phyloP scores from a whole-genome alignment of 2,329 filamentous ascomycete species.

The Cordyceps pruinosa region DNA sequence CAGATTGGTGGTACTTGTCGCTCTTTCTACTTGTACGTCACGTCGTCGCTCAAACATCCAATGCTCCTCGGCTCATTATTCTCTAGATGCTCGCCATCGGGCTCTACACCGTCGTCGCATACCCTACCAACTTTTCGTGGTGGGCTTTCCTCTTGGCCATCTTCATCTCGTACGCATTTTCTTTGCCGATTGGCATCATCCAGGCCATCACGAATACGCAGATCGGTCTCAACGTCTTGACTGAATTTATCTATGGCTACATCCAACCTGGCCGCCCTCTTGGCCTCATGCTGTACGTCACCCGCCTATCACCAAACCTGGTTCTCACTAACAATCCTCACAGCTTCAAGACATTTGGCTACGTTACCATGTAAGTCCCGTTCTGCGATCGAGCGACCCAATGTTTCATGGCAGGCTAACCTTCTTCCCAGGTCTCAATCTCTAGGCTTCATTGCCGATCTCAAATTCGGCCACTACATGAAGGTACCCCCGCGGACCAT shows the following conservation, averaged over 20 bases:
- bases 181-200: conserved; percentile 62
- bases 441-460: conserved; percentile 56
- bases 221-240: conserved; percentile 67
- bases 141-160: conserved; percentile 66
- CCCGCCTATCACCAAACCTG: no score
- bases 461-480: conserved; percentile 71
- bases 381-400: not conserved
- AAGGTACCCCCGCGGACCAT: conserved; percentile 60
- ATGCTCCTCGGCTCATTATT: conserved; percentile 11
- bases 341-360: conserved; percentile 58
- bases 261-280: conserved; percentile 66
- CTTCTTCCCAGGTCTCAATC: conserved; percentile 43
- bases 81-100: conserved; percentile 46
- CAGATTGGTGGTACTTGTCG: conserved; percentile 56
- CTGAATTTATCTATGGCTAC: conserved; percentile 68
- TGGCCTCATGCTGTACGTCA: conserved; percentile 61
- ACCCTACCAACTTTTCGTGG: conserved; percentile 62
- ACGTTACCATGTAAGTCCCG: conserved; percentile 47
- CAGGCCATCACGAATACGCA: conserved; percentile 64
- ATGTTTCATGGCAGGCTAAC: not conserved
- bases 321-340: not conserved
- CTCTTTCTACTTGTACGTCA: conserved; percentile 47
- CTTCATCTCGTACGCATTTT: conserved; percentile 55
- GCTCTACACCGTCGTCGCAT: conserved; percentile 49
- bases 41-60: not conserved